These are phyloP conservation scores for Lentinula edodes DNA, from an alignment of 768 basidiomycete genomes.

Conservation along the genomic window DNA sequence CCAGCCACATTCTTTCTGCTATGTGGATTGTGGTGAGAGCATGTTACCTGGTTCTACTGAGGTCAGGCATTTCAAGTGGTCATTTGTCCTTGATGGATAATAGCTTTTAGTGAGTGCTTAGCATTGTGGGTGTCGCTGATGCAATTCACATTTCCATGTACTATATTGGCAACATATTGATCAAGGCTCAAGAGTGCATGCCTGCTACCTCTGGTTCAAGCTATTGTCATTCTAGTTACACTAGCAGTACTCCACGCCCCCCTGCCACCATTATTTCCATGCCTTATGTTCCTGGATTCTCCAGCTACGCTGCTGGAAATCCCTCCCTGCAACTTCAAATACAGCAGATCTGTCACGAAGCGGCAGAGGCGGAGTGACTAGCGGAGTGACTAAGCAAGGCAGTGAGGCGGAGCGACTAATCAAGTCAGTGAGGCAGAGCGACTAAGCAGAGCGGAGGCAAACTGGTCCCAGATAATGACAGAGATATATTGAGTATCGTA, in stretches of 20 bases:
- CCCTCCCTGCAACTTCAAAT: constrained; percentile 80
- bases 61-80: constrained; percentile 40
- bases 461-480: too few species aligned
- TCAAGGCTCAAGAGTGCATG: constrained; percentile 85
- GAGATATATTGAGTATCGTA: too few species aligned
- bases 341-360: too few species aligned
- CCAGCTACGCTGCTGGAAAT: constrained; percentile 41
- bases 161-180: constrained; percentile 97
- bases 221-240: constrained; percentile 63
- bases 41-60: constrained; percentile 99
- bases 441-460: too few species aligned
- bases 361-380: too few species aligned
- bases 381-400: too few species aligned
- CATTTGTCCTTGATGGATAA: constrained; percentile 9
- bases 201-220: constrained; percentile 60
- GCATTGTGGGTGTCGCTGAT: constrained; percentile 97
- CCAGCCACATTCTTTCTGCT: too few species aligned
- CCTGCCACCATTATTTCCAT: constrained; percentile 38
- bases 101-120: constrained; percentile 77
- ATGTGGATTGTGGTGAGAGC: too few species aligned
- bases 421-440: too few species aligned
- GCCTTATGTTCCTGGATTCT: constrained; percentile 66
- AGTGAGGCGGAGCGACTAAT: too few species aligned
- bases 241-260: constrained; percentile 46
- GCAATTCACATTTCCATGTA: constrained; percentile 99